Conservation (phyloP, 257 asterid genomes). For the Gynochthodes officinalis region DNA sequence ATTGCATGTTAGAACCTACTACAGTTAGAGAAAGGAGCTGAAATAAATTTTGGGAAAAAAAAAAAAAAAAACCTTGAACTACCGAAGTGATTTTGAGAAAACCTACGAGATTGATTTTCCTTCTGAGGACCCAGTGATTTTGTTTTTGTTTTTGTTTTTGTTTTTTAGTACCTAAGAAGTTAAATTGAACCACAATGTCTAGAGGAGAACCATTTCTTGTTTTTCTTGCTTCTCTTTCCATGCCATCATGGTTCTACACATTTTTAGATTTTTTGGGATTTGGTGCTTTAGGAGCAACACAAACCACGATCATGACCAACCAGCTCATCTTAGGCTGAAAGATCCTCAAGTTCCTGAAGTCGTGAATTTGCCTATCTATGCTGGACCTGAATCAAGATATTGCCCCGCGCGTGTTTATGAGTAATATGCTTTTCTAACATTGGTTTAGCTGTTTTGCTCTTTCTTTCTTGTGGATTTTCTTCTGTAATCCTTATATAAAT, state of each 20-base stretch:
- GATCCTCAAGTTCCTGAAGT: conserved; percentile 66
- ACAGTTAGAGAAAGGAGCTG: neutral
- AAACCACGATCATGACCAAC: conserved; percentile 94
- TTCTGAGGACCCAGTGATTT: neutral
- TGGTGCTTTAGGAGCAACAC: conserved; percentile 74
- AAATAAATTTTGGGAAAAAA: neutral
- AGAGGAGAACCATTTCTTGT: too few species aligned
- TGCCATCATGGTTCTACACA: neutral
- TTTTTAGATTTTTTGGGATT: neutral
- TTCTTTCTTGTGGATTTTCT: neutral
- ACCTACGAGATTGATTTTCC: neutral
- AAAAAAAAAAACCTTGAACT: neutral
- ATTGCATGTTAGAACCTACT: neutral
- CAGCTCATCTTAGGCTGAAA: conserved; percentile 76
- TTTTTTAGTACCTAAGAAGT: too few species aligned
- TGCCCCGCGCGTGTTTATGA: conserved; percentile 98
- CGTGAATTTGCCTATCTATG: conserved; percentile 68
- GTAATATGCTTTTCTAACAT: conserved; percentile 36
- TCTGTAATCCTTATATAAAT: conserved; percentile 5
- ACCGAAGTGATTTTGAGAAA: neutral
- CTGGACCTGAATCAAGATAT: conserved; percentile 89
- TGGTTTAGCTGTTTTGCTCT: neutral
- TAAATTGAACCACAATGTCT: too few species aligned
- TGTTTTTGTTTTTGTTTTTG: too few species aligned
- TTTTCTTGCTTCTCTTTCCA: conserved; percentile 1